These are phyloP conservation scores for Paratinospora sagittata DNA, from an alignment of 164 flowering plant genomes.

Conservation along the genomic window DNA sequence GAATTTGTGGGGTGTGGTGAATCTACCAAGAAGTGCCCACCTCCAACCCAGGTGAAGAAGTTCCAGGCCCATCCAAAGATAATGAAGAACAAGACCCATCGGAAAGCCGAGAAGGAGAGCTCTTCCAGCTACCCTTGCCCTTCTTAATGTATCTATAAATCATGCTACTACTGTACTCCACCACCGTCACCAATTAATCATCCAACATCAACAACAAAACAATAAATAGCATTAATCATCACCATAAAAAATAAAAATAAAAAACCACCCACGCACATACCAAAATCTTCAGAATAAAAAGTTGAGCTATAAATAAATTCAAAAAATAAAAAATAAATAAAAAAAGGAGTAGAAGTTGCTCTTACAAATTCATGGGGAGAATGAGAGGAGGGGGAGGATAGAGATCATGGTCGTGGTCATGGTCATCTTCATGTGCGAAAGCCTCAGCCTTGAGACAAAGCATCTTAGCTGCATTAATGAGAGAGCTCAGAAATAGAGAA, in stretches of 20 bases:
- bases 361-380: slow-evolving; percentile 17
- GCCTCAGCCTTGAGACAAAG: slow-evolving; percentile 26
- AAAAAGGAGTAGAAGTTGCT: too few species aligned
- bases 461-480: slow-evolving; percentile 10
- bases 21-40: neutral
- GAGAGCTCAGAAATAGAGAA: too few species aligned
- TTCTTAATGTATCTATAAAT: slow-evolving; percentile 13
- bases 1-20: too few species aligned
- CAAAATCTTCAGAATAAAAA: neutral
- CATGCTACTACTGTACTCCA: slow-evolving; percentile 15
- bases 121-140: too few species aligned
- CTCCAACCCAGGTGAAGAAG: too few species aligned
- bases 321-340: too few species aligned
- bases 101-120: slow-evolving; percentile 2
- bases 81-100: slow-evolving; percentile 14
- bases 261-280: neutral
- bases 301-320: neutral
- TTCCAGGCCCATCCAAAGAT: slow-evolving; percentile 15
- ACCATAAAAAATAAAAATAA: too few species aligned
- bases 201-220: neutral
- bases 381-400: slow-evolving; percentile 8
- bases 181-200: neutral
- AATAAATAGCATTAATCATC: neutral
- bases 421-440: slow-evolving; percentile 11
- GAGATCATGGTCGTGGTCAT: slow-evolving; percentile 13